Evolutionary conservation across 2,329 filamentous ascomycete species (phyloP).

Genomic region (Graphilbum ipis-grandicollis): DNA sequence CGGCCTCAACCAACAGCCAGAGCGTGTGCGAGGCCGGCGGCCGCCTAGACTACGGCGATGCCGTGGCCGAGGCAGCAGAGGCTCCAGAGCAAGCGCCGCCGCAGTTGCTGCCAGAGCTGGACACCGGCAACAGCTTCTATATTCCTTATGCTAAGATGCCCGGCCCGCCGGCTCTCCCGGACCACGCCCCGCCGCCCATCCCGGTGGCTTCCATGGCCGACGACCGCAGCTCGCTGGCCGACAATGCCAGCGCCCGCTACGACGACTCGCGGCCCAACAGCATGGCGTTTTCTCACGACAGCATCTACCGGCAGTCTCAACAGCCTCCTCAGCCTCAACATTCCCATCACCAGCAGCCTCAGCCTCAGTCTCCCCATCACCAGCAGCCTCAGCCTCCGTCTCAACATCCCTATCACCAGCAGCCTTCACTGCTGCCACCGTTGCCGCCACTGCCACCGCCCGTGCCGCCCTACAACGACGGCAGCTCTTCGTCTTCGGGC

Average conservation of each 20-base stretch:
- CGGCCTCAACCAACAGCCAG: no score
- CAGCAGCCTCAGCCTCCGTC: no score
- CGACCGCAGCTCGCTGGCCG: constrained; percentile 12
- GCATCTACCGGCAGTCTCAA: no score
- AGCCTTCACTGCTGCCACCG: neutral
- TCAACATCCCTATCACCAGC: no score
- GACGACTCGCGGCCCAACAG: constrained; percentile 24
- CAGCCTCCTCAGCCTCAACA: no score
- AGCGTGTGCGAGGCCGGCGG: no score
- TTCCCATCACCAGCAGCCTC: no score
- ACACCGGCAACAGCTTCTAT: constrained; percentile 31
- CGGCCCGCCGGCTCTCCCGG: constrained; percentile 18
- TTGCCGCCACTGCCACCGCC: neutral
- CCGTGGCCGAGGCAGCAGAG: neutral
- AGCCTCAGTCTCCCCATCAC: no score
- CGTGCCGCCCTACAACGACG: no score
- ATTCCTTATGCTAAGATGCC: constrained; percentile 20
- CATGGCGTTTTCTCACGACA: constrained; percentile 13
- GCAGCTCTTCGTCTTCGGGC: no score
- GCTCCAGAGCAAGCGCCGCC: neutral
- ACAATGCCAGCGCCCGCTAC: constrained; percentile 13
- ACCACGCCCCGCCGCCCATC: constrained; percentile 33
- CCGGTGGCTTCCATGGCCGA: constrained; percentile 14
- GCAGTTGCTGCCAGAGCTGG: constrained; percentile 30
- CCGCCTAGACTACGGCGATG: no score